Percentiles rank a stretch among this genome's conserved stretches.
Conservation (phyloP, 441 rosid genomes). For the Populus tomentosa region DNA sequence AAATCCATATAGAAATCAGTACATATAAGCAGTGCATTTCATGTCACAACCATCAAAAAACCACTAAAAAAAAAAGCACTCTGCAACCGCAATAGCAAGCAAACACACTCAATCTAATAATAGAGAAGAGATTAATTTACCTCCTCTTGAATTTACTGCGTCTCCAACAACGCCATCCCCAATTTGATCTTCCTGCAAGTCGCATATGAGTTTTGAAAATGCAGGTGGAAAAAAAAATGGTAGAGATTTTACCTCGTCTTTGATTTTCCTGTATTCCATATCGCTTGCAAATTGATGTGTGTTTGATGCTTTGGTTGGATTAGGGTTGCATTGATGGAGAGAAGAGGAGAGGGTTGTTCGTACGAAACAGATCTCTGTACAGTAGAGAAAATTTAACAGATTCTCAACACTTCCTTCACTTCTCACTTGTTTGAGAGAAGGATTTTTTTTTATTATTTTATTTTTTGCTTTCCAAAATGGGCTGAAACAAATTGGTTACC, state of each 20-base stretch:
- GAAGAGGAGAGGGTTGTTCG: background rate
- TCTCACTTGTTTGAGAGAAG: background rate
- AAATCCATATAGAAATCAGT: background rate
- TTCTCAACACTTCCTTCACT: background rate
- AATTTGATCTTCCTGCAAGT: background rate
- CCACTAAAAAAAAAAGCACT: background rate
- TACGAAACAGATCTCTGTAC: background rate
- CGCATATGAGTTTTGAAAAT: background rate
- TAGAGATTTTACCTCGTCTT: conserved; percentile 51
- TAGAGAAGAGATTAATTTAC: background rate
- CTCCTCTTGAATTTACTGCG: background rate
- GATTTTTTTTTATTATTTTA: background rate
- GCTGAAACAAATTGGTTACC: background rate
- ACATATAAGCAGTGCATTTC: background rate
- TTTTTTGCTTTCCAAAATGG: background rate
- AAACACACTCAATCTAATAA: background rate
- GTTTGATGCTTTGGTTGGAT: background rate
- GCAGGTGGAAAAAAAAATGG: conserved; percentile 2
- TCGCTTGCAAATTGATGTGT: conserved; percentile 2
- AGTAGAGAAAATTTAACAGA: background rate
- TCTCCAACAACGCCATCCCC: background rate
- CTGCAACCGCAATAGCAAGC: background rate
- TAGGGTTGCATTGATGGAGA: background rate
- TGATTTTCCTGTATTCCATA: conserved; percentile 79
- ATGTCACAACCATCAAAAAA: background rate